Base-by-base conservation (phyloP, 2,329 filamentous ascomycete genomes). In the Venturia asperata region DNA sequence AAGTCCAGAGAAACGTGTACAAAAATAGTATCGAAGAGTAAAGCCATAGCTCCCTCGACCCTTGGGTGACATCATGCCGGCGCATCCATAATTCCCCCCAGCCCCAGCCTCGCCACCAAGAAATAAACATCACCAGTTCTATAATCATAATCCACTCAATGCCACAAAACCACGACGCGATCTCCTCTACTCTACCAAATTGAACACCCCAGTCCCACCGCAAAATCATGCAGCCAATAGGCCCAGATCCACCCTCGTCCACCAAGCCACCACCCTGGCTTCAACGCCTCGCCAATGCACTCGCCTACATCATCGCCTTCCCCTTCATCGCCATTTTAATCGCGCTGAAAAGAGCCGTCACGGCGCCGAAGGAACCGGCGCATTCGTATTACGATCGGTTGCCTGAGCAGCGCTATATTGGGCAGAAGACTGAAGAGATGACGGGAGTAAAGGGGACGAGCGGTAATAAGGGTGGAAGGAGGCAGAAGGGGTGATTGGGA, bases 281-380 rank as follows among this genome's bases (percentile, higher is more conserved):
- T 43, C 67, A 69, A 61, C 67, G 68, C 62, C 27, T 69, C 2
- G 63, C 66, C 9, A 67, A 67, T 24, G 67, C 67, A 5, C 43
- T 69, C 3, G 67, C 68, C 52, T 69, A 69, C 61, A 63, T 69
- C 42, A 64, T 69, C 58, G 66, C 66, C 9, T 69, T 69, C 49
- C 68, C 68, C 9, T 69, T 69, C 55, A 67, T 69, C 30, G 65
- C 67, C 30, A 63, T 67, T 10, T 65, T 67, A 5, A 67, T 69
- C 27, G 68, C 67, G 6, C 34, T 69, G 13, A 67, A 67, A 15
- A 52, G 64, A 17, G 64, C 65, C 6, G 67, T 69, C 21, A 60
- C 63, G n/a, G 30, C 39, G n/a, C 62, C 65, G 39, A 61, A 64
- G n/a, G 45, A 49, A 6, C 62, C 62, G 9, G 65, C 66, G 34